Evolutionary conservation across 257 asterid species (phyloP).

Genomic region (Haberlea rhodopensis): DNA sequence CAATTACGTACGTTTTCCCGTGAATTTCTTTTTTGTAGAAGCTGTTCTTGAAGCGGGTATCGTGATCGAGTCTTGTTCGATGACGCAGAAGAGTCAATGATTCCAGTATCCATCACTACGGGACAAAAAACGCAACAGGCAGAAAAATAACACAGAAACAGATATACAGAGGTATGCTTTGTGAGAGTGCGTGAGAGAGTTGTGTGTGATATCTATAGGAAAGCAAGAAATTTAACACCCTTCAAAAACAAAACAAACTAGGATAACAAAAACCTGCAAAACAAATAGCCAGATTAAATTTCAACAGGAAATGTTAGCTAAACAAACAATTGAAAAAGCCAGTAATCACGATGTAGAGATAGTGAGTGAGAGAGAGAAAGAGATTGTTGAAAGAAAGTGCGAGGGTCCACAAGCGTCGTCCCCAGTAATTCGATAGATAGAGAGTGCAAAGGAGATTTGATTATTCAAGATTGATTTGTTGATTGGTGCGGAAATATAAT

Average conservation of each 20-base stretch:
- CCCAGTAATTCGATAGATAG: slow-evolving; percentile 15
- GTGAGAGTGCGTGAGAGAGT: not conserved
- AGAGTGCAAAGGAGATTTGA: too few relatives aligned
- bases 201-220: slow-evolving; percentile 4
- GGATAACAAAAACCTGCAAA: slow-evolving; percentile 41
- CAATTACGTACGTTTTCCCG: slow-evolving; percentile 58
- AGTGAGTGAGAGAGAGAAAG: too few relatives aligned
- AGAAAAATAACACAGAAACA: slow-evolving; percentile 1
- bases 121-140: slow-evolving; percentile 12
- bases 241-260: not conserved
- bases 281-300: slow-evolving; percentile 24
- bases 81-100: slow-evolving; percentile 42
- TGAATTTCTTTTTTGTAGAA: slow-evolving; percentile 55
- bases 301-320: slow-evolving; percentile 20
- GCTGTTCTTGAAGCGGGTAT: slow-evolving; percentile 74
- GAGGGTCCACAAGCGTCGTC: too few relatives aligned
- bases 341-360: slow-evolving; percentile 18
- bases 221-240: slow-evolving; percentile 6
- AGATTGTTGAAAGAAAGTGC: not conserved
- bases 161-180: not conserved
- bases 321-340: slow-evolving; percentile 20
- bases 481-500: not conserved
- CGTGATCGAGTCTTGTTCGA: slow-evolving; percentile 53
- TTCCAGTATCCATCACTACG: slow-evolving; percentile 66
- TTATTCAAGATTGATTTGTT: too few relatives aligned